Conservation (phyloP, 2,329 filamentous ascomycete species). For the Coleophoma eucalyptorum region DNA sequence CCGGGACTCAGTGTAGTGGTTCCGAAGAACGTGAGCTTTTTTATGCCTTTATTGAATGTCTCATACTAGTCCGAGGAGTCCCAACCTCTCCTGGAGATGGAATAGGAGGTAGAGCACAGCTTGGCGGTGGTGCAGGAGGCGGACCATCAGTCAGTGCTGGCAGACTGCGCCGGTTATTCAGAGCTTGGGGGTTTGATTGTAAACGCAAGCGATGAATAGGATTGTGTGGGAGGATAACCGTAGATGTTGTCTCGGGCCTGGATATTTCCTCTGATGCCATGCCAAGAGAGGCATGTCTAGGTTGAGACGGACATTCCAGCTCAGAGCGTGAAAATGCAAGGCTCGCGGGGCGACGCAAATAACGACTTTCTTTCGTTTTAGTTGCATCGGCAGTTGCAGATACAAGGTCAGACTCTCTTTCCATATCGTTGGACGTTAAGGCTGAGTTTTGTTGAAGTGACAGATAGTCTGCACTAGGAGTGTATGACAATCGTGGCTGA, state of each 20-base stretch:
- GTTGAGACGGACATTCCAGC: not conserved
- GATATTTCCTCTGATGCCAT: no score
- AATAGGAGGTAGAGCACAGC: slow-evolving; percentile 26
- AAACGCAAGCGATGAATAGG: not conserved
- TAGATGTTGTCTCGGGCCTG: no score
- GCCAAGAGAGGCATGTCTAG: not conserved
- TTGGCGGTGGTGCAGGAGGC: slow-evolving; percentile 26
- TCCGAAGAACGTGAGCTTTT: no score
- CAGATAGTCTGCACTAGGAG: no score
- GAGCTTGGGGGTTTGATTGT: slow-evolving; percentile 4
- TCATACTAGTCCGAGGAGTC: no score
- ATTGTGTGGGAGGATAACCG: not conserved
- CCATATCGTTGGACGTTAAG: no score
- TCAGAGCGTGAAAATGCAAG: slow-evolving; percentile 12
- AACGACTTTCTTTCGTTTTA: slow-evolving; percentile 10
- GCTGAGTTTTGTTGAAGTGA: no score
- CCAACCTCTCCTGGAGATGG: slow-evolving; percentile 9
- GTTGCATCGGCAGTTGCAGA: slow-evolving; percentile 7
- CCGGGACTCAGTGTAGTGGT: no score
- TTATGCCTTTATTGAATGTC: no score
- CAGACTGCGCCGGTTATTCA: slow-evolving; percentile 19
- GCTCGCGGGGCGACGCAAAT: slow-evolving; percentile 16
- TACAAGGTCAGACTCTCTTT: not conserved
- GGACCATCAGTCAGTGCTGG: slow-evolving; percentile 22
- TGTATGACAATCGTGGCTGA: slow-evolving; percentile 1